These are phyloP conservation scores for Blastocystis sp. DNA, from an alignment of 352 stramenopile species.

Conservation along the genomic window DNA sequence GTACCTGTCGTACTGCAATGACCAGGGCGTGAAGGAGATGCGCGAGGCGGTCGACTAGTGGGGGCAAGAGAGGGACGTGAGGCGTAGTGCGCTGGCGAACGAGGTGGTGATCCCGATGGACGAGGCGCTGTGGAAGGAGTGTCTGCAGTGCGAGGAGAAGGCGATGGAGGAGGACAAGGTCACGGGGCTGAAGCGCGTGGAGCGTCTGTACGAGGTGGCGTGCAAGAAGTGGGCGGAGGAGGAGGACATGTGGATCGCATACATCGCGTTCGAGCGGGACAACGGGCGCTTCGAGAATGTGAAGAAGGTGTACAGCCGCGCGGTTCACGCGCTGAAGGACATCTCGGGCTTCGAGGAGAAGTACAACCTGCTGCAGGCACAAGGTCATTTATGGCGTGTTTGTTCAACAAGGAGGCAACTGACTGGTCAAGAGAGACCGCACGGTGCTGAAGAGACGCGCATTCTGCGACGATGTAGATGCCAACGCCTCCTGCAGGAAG, in stretches of 20 bases:
- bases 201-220: slow-evolving; percentile 25
- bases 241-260: slow-evolving; percentile 23
- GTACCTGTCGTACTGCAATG: slow-evolving; percentile 52
- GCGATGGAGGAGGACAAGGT: slow-evolving; percentile 18
- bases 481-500: slow-evolving; percentile 4
- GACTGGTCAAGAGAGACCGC: background rate
- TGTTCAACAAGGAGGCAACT: background rate
- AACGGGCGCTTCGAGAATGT: slow-evolving; percentile 34
- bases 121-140: slow-evolving; percentile 2
- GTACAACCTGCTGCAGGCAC: slow-evolving; percentile 17
- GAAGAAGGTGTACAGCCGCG: slow-evolving; percentile 36
- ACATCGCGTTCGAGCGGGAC: slow-evolving; percentile 17
- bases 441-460: background rate
- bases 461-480: background rate
- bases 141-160: slow-evolving; percentile 32
- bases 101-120: slow-evolving; percentile 58
- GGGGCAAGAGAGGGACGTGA: background rate
- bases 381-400: slow-evolving; percentile 63
- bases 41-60: slow-evolving; percentile 23
- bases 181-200: background rate
- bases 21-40: background rate
- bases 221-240: background rate
- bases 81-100: slow-evolving; percentile 27
- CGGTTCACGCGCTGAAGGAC: slow-evolving; percentile 16
- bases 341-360: slow-evolving; percentile 38